phyloP scores from a whole-genome alignment of 495 filamentous ascomycete species.

The Achaetomiella virescens region DNA sequence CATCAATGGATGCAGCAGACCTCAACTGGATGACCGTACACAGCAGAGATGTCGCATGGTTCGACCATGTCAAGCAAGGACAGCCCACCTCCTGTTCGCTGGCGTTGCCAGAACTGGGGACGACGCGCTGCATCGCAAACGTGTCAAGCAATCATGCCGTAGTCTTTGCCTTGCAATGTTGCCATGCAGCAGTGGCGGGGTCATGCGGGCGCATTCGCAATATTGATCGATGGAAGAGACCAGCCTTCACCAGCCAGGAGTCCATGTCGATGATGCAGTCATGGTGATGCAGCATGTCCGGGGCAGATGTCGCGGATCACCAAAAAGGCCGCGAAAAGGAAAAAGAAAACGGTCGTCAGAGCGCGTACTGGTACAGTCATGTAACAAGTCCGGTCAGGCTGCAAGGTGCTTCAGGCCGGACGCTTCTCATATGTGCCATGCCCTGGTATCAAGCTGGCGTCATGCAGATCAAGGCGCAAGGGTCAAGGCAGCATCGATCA shows the following conservation, averaged over 20 bases:
- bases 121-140: neutral
- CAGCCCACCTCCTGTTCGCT: constrained; percentile 4
- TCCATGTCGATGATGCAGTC: neutral
- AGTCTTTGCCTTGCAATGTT: neutral
- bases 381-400: constrained; percentile 10
- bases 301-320: constrained; percentile 7
- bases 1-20: neutral
- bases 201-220: neutral
- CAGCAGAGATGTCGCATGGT: neutral
- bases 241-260: neutral
- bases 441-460: constrained; percentile 16
- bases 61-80: constrained; percentile 9
- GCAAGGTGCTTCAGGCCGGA: constrained; percentile 1
- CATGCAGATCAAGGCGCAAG: constrained; percentile 15
- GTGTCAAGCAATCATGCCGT: neutral
- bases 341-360: neutral
- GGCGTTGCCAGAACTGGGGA: neutral
- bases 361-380: constrained; percentile 19
- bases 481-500: constrained; percentile 13
- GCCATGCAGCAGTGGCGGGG: neutral
- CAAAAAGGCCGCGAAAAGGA: neutral
- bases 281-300: neutral
- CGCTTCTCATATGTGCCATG: constrained; percentile 6
- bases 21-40: neutral
- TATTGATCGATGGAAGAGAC: neutral